A percentile compares a stretch with the other conserved stretches of the same genome.
Conservation (phyloP, 768 basidiomycete genomes). For the Lactarius evosmus region DNA sequence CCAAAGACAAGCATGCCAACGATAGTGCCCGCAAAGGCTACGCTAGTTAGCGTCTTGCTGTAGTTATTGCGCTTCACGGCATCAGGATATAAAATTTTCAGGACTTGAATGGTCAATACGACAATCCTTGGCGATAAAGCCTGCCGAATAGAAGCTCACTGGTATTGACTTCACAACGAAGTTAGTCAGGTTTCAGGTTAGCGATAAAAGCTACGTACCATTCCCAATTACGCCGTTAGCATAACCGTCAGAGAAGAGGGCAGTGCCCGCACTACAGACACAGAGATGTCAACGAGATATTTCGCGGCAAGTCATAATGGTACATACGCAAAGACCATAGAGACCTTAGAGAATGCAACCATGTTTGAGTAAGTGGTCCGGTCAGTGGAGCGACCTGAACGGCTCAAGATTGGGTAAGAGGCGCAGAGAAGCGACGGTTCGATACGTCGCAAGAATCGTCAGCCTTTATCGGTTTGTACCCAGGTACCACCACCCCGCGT, state of each 20-base stretch:
- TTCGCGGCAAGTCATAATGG: background rate
- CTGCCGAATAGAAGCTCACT: constrained; percentile 39
- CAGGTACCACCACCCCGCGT: constrained; percentile 3
- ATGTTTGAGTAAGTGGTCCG: constrained; percentile 8
- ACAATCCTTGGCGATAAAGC: background rate
- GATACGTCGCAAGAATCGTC: background rate
- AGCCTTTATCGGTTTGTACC: constrained; percentile 5
- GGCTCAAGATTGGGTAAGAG: constrained; percentile 3
- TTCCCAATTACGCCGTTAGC: constrained; percentile 76
- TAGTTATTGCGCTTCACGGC: constrained; percentile 54
- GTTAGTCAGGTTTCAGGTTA: constrained; percentile 5
- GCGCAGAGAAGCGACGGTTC: background rate
- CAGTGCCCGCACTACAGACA: constrained; percentile 69
- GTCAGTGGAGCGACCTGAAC: background rate
- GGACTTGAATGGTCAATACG: constrained; percentile 43
- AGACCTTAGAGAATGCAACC: constrained; percentile 49
- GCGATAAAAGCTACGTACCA: constrained; percentile 47
- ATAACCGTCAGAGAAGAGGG: constrained; percentile 88
- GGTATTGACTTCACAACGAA: constrained; percentile 56
- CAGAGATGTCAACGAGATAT: constrained; percentile 11
- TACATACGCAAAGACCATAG: constrained; percentile 81
- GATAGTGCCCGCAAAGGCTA: constrained; percentile 83
- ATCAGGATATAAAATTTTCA: constrained; percentile 63
- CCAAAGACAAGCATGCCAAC: constrained; percentile 82
- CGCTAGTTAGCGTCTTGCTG: constrained; percentile 57